These are phyloP conservation scores for Leccinum ochraceum DNA, from an alignment of 768 basidiomycete genomes.

Conservation along the genomic window DNA sequence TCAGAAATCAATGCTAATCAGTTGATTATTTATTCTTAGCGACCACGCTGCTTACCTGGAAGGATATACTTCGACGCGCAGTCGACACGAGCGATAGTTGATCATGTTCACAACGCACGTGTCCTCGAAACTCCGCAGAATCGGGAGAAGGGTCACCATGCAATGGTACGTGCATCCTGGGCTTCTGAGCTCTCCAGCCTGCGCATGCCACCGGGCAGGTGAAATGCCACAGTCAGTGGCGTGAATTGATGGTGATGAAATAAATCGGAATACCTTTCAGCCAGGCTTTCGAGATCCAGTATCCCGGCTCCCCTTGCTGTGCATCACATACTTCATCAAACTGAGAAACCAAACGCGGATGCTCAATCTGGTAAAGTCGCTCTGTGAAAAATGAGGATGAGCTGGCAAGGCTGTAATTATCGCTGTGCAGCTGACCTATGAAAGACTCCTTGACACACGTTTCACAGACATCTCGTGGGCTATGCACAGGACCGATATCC, in stretches of 20 bases:
- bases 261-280: conserved; percentile 54
- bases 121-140: conserved; percentile 49
- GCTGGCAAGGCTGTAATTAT: neutral
- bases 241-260: conserved; percentile 12
- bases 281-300: conserved; percentile 82
- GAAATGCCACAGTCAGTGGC: conserved; percentile 14
- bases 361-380: conserved; percentile 65
- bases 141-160: conserved; percentile 70
- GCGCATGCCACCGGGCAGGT: conserved; percentile 8
- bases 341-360: conserved; percentile 57
- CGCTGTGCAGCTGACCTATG: conserved; percentile 43
- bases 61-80: conserved; percentile 62
- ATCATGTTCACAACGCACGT: conserved; percentile 77
- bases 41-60: conserved; percentile 43
- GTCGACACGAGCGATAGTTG: conserved; percentile 54
- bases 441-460: conserved; percentile 59
- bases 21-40: conserved; percentile 9
- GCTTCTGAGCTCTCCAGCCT: conserved; percentile 77
- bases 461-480: conserved; percentile 56
- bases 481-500: conserved; percentile 50
- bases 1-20: conserved; percentile 15
- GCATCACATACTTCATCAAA: conserved; percentile 57
- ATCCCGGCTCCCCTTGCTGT: conserved; percentile 45
- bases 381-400: conserved; percentile 42
- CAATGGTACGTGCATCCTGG: conserved; percentile 70